These are phyloP conservation scores for Sporisorium exsertum DNA, from an alignment of 1,284 basidiomycete species.

Conservation along the genomic window DNA sequence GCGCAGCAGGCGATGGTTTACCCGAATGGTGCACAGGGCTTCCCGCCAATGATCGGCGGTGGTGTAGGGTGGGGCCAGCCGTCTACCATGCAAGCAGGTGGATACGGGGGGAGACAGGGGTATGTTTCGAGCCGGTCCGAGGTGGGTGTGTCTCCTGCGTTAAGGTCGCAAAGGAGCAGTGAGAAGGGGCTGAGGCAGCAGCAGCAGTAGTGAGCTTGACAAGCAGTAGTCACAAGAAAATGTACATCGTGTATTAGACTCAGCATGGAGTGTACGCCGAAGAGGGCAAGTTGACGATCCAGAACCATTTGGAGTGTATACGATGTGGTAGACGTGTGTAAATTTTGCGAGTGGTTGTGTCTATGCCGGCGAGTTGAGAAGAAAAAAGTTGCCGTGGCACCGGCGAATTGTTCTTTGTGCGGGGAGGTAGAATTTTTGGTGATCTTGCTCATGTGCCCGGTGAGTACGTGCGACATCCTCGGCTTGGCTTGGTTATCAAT, in stretches of 20 bases:
- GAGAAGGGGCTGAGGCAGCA: conserved; percentile 17
- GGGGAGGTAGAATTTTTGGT: not conserved
- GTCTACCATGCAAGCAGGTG: conserved; percentile 2
- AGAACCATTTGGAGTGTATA: not conserved
- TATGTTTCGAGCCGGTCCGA: conserved; percentile 20
- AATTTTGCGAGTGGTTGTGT: not conserved
- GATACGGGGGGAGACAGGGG: conserved; percentile 5
- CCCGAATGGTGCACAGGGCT: conserved; percentile 2
- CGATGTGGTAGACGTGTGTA: not conserved
- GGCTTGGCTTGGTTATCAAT: not conserved
- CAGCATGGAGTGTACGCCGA: no score
- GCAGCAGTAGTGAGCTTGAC: not conserved
- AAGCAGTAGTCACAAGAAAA: no score
- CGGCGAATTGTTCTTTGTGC: conserved; percentile 3
- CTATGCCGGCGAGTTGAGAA: not conserved
- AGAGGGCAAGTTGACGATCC: not conserved
- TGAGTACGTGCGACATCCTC: not conserved
- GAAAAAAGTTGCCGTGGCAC: not conserved
- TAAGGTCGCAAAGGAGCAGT: conserved; percentile 25
- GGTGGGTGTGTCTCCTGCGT: conserved; percentile 11
- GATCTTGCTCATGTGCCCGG: not conserved
- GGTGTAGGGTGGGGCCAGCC: conserved; percentile 1
- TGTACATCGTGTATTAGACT: no score
- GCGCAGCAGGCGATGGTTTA: conserved; percentile 15
- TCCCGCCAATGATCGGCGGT: conserved; percentile 10